Evolutionary conservation across 2,329 filamentous ascomycete species (phyloP).

Genomic region (Sodiomyces alkalinus): DNA sequence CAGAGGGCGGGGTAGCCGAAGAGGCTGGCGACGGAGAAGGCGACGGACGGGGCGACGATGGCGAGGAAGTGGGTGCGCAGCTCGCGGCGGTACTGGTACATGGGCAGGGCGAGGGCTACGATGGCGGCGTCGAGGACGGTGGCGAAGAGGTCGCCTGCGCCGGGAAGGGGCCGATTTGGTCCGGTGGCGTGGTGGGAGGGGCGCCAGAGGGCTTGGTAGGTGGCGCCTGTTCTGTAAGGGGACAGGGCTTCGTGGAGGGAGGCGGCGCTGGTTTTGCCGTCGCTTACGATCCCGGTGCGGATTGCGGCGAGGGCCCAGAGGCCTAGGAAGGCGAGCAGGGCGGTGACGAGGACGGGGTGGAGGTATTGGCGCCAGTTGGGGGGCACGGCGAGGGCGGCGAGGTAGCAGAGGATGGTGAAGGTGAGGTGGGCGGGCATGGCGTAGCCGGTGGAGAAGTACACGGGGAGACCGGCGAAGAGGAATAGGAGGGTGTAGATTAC

Average conservation of each 20-base stretch:
- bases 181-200: slow-evolving; percentile 11
- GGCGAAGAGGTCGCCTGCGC: slow-evolving; percentile 40
- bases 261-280: too few species aligned
- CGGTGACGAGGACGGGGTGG: slow-evolving; percentile 42
- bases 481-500: slow-evolving; percentile 28
- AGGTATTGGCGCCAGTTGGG: slow-evolving; percentile 32
- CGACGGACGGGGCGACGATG: slow-evolving; percentile 37
- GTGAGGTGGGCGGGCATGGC: slow-evolving; percentile 30
- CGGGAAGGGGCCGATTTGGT: too few species aligned
- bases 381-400: slow-evolving; percentile 32
- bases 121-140: slow-evolving; percentile 42
- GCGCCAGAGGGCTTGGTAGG: slow-evolving; percentile 36
- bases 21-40: slow-evolving; percentile 34
- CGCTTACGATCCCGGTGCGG: too few species aligned
- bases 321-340: slow-evolving; percentile 33
- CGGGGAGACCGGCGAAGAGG: slow-evolving; percentile 34
- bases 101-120: slow-evolving; percentile 42
- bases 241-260: slow-evolving; percentile 23
- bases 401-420: slow-evolving; percentile 36
- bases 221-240: slow-evolving; percentile 34
- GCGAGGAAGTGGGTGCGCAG: slow-evolving; percentile 35
- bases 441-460: slow-evolving; percentile 38
- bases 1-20: slow-evolving; percentile 43
- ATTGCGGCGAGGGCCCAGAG: slow-evolving; percentile 37
- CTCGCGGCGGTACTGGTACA: slow-evolving; percentile 45